Percentiles rank a stretch among this genome's conserved stretches.
phyloP scores from a whole-genome alignment of 164 flowering plant genomes.

The Tinospora cordifolia region DNA sequence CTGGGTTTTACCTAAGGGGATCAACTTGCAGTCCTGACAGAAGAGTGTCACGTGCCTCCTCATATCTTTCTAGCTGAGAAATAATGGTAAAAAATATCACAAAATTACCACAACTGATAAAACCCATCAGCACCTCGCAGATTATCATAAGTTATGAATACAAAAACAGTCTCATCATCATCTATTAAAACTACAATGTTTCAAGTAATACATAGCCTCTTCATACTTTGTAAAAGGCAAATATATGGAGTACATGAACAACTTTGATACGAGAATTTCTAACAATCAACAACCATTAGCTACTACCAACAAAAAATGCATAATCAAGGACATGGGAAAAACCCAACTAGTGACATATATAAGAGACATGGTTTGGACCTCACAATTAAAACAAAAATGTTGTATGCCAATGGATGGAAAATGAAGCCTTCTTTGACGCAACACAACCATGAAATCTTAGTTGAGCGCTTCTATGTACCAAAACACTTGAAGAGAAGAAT shows the following conservation, averaged over 20 bases:
- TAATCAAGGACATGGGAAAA: too few relatives aligned
- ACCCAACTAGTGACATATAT: too few relatives aligned
- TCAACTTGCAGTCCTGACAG: constrained; percentile 81
- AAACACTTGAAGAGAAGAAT: too few relatives aligned
- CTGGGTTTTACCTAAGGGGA: constrained; percentile 55
- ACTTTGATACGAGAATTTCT: neutral
- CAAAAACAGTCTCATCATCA: too few relatives aligned
- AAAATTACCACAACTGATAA: neutral
- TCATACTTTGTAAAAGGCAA: neutral
- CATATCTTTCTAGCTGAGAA: constrained; percentile 83
- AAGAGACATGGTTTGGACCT: too few relatives aligned
- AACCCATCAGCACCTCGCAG: neutral
- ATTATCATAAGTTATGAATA: too few relatives aligned
- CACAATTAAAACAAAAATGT: too few relatives aligned
- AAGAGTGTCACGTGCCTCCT: constrained; percentile 63
- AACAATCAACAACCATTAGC: neutral
- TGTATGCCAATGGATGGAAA: too few relatives aligned
- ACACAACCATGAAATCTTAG: too few relatives aligned
- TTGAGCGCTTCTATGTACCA: too few relatives aligned
- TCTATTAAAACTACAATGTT: too few relatives aligned
- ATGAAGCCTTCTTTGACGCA: too few relatives aligned
- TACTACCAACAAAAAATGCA: neutral
- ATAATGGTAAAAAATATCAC: neutral
- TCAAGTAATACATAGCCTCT: neutral
- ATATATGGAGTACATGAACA: neutral